Evolutionary conservation across 805 yeast genomes (phyloP).

Genomic region (Cyberlindnera bimundalis): DNA sequence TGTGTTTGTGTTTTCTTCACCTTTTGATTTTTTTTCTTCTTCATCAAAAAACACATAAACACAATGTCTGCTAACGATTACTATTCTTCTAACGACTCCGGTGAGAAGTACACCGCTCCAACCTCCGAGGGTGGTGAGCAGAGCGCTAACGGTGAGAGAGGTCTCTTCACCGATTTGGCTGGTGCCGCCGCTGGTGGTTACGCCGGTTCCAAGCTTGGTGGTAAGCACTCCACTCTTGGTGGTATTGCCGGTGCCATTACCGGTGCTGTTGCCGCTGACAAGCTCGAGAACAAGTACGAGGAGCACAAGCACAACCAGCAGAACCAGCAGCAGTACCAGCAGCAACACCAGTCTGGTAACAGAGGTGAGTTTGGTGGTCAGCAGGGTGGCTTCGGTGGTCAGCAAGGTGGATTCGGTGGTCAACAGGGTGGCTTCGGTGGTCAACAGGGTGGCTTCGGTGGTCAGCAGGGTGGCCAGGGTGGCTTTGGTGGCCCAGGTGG

Average conservation of each 20-base stretch:
- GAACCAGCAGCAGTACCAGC: constrained; percentile 9
- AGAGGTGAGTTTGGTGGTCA: constrained; percentile 21
- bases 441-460: constrained; percentile 22
- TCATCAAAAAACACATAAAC: too few species aligned
- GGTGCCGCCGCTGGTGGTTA: constrained; percentile 55
- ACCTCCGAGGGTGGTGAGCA: constrained; percentile 18
- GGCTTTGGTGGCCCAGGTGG: constrained; percentile 21
- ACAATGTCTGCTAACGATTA: constrained; percentile 57
- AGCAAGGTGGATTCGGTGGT: constrained; percentile 15
- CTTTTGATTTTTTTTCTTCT: too few species aligned
- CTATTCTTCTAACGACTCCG: constrained; percentile 28
- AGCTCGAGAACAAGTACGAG: constrained; percentile 40
- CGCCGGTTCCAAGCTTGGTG: constrained; percentile 45
- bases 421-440: constrained; percentile 15
- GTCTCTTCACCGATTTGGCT: constrained; percentile 40
- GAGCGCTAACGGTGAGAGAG: constrained; percentile 32
- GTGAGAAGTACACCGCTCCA: constrained; percentile 18
- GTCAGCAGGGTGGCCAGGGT: constrained; percentile 20
- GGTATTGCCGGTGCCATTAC: constrained; percentile 50
- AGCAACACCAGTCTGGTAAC: constrained; percentile 23
- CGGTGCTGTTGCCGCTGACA: constrained; percentile 54
- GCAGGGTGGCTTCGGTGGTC: constrained; percentile 17
- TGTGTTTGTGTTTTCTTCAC: too few species aligned
- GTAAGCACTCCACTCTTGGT: constrained; percentile 36
- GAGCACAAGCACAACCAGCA: constrained; percentile 18